Evolutionary conservation across 768 basidiomycete species (phyloP).

Genomic region (Kwoniella pini): DNA sequence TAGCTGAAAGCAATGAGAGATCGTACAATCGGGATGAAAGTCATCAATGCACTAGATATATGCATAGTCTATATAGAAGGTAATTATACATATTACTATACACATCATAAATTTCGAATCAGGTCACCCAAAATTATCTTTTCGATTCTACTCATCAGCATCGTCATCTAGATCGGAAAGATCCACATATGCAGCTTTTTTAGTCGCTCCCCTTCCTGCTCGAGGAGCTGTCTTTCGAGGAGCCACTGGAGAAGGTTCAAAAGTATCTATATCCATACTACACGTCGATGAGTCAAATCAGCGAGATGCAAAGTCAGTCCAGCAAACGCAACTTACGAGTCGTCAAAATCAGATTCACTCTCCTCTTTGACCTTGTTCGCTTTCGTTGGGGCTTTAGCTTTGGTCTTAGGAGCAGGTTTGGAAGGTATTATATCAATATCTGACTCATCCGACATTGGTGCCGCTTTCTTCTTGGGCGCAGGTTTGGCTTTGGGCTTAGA

Average conservation of each 20-base stretch:
- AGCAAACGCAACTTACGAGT: conserved; percentile 9
- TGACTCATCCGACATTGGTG: conserved; percentile 11
- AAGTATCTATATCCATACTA: conserved; percentile 34
- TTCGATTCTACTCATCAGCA: conserved; percentile 6
- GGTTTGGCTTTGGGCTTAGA: conserved; percentile 38
- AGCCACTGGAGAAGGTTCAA: conserved; percentile 29
- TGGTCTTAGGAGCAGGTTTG: conserved; percentile 19
- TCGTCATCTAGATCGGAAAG: conserved; percentile 43
- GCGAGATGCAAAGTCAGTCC: background rate
- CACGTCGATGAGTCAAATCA: background rate
- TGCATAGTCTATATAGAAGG: no score
- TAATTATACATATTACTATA: no score
- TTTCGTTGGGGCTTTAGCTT: conserved; percentile 23
- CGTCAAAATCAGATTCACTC: conserved; percentile 36
- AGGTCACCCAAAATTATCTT: no score
- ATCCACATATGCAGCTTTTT: conserved; percentile 45
- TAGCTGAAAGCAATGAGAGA: no score
- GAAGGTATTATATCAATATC: conserved; percentile 3
- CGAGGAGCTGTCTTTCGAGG: conserved; percentile 31
- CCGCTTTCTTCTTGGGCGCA: conserved; percentile 27
- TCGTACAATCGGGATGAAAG: no score
- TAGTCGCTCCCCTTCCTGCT: conserved; percentile 44
- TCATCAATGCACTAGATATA: no score
- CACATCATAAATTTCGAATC: no score
- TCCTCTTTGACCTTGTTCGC: conserved; percentile 33